Evolutionary conservation across 805 yeast species (phyloP), one percentile per base, ranked within the genome.

Genomic region (Henningerozyma blattae): DNA sequence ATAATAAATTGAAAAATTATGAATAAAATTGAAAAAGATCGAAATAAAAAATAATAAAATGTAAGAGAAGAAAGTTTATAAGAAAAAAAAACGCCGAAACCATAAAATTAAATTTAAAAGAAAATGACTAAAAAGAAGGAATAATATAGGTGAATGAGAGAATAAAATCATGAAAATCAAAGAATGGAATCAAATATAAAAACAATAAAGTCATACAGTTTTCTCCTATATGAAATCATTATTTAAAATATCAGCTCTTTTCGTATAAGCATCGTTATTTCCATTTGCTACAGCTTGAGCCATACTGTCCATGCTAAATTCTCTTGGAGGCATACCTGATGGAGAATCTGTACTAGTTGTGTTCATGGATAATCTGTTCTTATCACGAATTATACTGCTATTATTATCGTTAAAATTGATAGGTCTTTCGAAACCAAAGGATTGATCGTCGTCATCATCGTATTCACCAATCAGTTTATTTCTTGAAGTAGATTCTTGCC

Each of bases 401-500:
- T n/a, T n/a, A n/a, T n/a, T n/a, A 15, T 27, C 18, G 18, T 14
- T 18, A 10, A 16, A 18, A 15, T 4, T n/a, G 16, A 12, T 7
- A 9, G 24, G 12, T 20, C 12, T 9, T 20, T 20, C 24, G 12
- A 20, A 20, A 20, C 12, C 24, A 12, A 20, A 20, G n/a, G 18
- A 4, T 20, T 31, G 15, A 20, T 15, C 13, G 14, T 44, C 44
- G 16, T 45, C 49, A 18, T 38, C 42, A 12, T 41, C 52, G 18
- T 34, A 46, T 17, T 54, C 40, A 20, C 42, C 44, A 33, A 55
- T 54, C 19, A 55, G 32, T 2, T 56, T 56, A 33, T 51, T 49
- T 4, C 41, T 44, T 1, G 58, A 44, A 14, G 45, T 58, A 4
- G 60, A 54, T 31, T 34, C 45, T 32, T 35, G 48, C 42, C 51